phyloP scores from a whole-genome alignment of 345 rosid genomes.

The Eucalyptus coolabah region DNA sequence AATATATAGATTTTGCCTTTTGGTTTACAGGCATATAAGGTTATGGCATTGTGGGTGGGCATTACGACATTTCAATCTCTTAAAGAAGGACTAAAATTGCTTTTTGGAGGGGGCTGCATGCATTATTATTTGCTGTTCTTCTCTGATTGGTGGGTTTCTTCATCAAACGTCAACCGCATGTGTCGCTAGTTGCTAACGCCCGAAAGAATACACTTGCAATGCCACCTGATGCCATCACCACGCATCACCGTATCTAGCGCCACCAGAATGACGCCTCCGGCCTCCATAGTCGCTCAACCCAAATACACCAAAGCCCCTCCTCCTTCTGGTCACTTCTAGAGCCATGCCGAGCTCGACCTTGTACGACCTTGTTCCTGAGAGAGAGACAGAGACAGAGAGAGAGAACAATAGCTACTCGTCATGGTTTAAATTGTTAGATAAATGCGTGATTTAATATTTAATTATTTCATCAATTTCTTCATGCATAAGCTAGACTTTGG shows the following conservation, averaged over 20 bases:
- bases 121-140: background rate
- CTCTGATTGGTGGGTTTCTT: background rate
- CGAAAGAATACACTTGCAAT: background rate
- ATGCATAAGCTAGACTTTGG: rapidly evolving
- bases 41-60: background rate
- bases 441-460: too few relatives aligned
- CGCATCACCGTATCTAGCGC: background rate
- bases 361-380: too few relatives aligned
- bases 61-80: background rate
- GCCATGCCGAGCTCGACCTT: too few relatives aligned
- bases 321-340: too few relatives aligned
- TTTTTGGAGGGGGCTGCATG: background rate
- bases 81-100: background rate
- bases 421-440: too few relatives aligned
- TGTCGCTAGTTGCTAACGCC: background rate
- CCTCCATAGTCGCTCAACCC: background rate
- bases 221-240: background rate
- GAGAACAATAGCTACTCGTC: too few relatives aligned
- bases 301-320: background rate
- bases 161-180: background rate
- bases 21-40: background rate
- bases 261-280: background rate
- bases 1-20: background rate
- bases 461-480: background rate
- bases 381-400: too few relatives aligned